phyloP scores from a whole-genome alignment of 1,284 basidiomycete genomes.

The Ustilago loliicola region DNA sequence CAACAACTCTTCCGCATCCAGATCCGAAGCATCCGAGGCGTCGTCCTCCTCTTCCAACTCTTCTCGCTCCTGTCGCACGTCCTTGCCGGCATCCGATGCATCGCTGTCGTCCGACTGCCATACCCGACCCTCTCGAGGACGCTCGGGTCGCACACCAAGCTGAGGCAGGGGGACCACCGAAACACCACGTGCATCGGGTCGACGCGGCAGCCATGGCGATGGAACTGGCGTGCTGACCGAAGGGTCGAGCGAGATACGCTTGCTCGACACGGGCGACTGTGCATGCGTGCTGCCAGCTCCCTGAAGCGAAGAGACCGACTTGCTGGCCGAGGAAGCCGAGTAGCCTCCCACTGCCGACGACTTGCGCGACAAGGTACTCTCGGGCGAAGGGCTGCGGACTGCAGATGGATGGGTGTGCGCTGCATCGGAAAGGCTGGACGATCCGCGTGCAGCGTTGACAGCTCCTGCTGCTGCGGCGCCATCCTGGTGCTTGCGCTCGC shows the following conservation, averaged over 20 bases:
- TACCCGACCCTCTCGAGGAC: conserved; percentile 64
- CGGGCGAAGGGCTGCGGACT: conserved; percentile 32
- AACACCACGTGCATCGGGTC: conserved; percentile 65
- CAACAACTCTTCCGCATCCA: conserved; percentile 61
- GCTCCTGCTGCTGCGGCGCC: not conserved
- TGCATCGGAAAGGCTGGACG: conserved; percentile 1
- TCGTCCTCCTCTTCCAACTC: conserved; percentile 57
- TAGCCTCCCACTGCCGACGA: conserved; percentile 42
- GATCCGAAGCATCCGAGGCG: conserved; percentile 27
- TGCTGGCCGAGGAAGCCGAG: conserved; percentile 34
- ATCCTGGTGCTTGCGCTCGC: conserved; percentile 8
- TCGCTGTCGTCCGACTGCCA: conserved; percentile 62
- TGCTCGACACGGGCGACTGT: conserved; percentile 28
- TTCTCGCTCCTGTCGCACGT: conserved; percentile 31
- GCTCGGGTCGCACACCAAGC: conserved; percentile 63
- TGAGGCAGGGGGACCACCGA: conserved; percentile 65
- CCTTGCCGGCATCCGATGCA: conserved; percentile 30
- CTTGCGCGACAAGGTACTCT: conserved; percentile 38
- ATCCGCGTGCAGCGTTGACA: not conserved
- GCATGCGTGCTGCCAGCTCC: conserved; percentile 18
- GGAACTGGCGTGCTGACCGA: conserved; percentile 62
- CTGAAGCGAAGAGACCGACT: conserved; percentile 40
- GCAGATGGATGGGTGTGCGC: not conserved
- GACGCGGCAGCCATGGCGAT: conserved; percentile 59
- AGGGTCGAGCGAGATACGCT: conserved; percentile 51